A percentile compares a stretch with the other conserved stretches of the same genome.
Conservation (phyloP, 192 early-diverging fungal species). For the Funneliformis mosseae region DNA sequence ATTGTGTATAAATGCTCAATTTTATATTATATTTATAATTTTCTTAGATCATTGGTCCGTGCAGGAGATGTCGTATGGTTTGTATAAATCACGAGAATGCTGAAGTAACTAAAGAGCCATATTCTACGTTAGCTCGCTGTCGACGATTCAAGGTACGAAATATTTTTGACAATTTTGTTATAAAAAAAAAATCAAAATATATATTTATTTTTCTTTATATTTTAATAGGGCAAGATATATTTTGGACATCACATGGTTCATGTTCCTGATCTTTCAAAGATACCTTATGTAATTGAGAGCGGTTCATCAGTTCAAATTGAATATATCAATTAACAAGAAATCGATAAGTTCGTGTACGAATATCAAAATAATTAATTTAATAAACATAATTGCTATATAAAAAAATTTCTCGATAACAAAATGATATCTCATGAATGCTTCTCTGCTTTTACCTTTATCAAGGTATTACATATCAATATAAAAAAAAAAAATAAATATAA, state of each 20-base stretch:
- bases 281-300: constrained; percentile 39
- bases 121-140: constrained; percentile 54
- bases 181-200: background rate
- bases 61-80: constrained; percentile 76
- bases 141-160: constrained; percentile 46
- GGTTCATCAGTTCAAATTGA: constrained; percentile 14
- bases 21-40: background rate
- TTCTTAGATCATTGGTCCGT: constrained; percentile 55
- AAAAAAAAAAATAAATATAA: too few species aligned
- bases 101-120: constrained; percentile 62
- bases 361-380: too few species aligned
- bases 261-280: constrained; percentile 43
- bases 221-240: constrained; percentile 46
- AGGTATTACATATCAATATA: too few species aligned
- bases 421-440: too few species aligned
- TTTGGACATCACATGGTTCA: constrained; percentile 57
- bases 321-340: too few species aligned
- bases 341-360: too few species aligned
- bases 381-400: too few species aligned
- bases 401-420: too few species aligned
- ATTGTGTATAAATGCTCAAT: background rate
- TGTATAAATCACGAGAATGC: constrained; percentile 69
- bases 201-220: background rate
- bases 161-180: background rate
- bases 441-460: too few species aligned